These are phyloP conservation scores for Sinapis alba DNA, from an alignment of 441 rosid species.

Conservation along the genomic window DNA sequence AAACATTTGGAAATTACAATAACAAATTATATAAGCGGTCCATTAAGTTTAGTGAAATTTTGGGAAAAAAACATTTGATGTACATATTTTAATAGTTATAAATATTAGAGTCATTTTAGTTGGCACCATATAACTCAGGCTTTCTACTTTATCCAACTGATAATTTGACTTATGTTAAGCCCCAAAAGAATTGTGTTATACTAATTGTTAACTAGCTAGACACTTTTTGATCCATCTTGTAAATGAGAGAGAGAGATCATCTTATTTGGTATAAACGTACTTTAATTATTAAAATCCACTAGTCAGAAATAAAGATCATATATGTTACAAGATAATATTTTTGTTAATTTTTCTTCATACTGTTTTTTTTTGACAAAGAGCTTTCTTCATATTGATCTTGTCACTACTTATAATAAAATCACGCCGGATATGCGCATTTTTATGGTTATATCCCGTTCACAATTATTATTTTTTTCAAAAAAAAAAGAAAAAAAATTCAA, in stretches of 20 bases:
- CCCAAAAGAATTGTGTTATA: background rate
- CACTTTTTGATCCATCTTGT: background rate
- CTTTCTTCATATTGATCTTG: background rate
- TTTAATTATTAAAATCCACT: background rate
- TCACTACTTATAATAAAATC: background rate
- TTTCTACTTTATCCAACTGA: background rate
- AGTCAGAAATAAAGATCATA: background rate
- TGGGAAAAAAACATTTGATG: background rate
- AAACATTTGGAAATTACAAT: background rate
- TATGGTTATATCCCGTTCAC: background rate
- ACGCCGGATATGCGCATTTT: background rate
- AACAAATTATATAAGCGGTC: background rate
- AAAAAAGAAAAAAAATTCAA: background rate
- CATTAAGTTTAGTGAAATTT: background rate
- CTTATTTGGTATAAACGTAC: background rate
- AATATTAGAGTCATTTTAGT: background rate
- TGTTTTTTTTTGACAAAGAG: too few species aligned
- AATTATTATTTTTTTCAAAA: background rate
- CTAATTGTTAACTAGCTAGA: background rate
- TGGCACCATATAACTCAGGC: background rate
- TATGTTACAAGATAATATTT: background rate
- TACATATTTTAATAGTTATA: background rate
- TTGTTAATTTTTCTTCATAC: background rate
- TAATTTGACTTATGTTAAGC: background rate
- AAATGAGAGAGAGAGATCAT: background rate